Percentiles rank a stretch among this genome's conserved stretches.
Evolutionary conservation across 345 rosid species (phyloP).

Genomic region (Brassica rapa): DNA sequence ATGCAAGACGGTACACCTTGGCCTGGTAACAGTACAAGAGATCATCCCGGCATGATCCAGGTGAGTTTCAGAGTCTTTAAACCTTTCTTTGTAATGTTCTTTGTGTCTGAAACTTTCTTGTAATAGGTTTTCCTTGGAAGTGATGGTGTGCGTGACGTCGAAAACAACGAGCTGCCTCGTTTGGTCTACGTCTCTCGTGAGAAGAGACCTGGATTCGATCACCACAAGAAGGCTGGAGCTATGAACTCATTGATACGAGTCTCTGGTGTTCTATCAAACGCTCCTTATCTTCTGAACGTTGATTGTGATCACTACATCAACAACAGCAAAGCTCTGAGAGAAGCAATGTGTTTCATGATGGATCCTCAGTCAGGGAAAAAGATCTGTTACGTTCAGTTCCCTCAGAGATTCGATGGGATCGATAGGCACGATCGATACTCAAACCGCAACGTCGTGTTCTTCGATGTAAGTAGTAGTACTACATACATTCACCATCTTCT

Average conservation of each 20-base stretch:
- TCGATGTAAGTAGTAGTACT: constrained; percentile 64
- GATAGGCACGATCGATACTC: constrained; percentile 98
- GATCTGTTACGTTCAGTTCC: constrained; percentile 97
- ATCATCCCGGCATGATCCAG: constrained; percentile 99
- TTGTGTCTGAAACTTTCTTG: neutral
- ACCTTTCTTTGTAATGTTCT: neutral
- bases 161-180: constrained; percentile 84
- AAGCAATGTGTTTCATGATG: constrained; percentile 99
- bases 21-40: constrained; percentile 95
- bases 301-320: constrained; percentile 98
- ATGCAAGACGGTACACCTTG: constrained; percentile 99
- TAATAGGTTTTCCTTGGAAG: constrained; percentile 92
- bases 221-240: constrained; percentile 99
- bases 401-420: constrained; percentile 98
- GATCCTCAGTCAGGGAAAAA: constrained; percentile 92
- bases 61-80: constrained; percentile 46
- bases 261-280: constrained; percentile 94
- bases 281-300: constrained; percentile 90
- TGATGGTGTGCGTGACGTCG: constrained; percentile 71
- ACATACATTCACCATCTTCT: constrained; percentile 1
- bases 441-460: constrained; percentile 92
- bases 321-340: constrained; percentile 93
- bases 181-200: constrained; percentile 98
- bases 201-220: constrained; percentile 98
- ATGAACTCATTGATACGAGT: constrained; percentile 97